Evolutionary conservation across 2,329 filamentous ascomycete genomes (phyloP).

Genomic region (Trichoderma pleuroti): DNA sequence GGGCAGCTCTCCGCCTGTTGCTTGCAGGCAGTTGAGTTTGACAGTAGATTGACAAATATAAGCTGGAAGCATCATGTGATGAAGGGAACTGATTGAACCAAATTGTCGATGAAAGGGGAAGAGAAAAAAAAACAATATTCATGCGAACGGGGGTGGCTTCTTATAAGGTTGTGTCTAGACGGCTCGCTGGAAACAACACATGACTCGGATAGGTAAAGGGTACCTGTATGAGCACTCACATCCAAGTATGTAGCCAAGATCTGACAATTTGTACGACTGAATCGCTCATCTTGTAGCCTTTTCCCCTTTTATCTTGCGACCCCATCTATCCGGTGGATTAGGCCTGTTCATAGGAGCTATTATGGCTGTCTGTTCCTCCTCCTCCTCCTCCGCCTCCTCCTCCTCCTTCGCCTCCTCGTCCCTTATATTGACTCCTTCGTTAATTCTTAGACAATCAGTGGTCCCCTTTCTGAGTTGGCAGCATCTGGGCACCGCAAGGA

Average conservation of each 20-base stretch:
- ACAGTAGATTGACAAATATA: background rate
- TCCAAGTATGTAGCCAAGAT: background rate
- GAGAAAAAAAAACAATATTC: accelerated
- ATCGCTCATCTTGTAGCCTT: background rate
- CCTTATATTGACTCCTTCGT: background rate
- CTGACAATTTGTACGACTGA: background rate
- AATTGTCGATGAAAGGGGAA: background rate
- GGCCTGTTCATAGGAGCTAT: background rate
- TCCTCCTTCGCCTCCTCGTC: background rate
- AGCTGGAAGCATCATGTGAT: background rate
- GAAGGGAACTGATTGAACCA: background rate
- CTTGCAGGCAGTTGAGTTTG: background rate
- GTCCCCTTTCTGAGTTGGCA: background rate
- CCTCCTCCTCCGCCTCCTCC: no score
- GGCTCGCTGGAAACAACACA: background rate
- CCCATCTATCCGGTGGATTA: background rate
- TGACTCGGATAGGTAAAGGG: background rate
- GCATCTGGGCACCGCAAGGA: background rate
- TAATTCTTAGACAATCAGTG: background rate
- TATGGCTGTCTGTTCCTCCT: background rate
- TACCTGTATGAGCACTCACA: background rate
- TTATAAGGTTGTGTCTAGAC: background rate
- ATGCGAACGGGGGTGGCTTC: background rate
- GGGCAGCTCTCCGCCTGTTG: background rate
- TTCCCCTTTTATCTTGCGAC: background rate